Percentiles rank a stretch among this genome's conserved stretches.
Conservation (phyloP, 2,329 filamentous ascomycete genomes). For the Stenocarpella maydis region DNA sequence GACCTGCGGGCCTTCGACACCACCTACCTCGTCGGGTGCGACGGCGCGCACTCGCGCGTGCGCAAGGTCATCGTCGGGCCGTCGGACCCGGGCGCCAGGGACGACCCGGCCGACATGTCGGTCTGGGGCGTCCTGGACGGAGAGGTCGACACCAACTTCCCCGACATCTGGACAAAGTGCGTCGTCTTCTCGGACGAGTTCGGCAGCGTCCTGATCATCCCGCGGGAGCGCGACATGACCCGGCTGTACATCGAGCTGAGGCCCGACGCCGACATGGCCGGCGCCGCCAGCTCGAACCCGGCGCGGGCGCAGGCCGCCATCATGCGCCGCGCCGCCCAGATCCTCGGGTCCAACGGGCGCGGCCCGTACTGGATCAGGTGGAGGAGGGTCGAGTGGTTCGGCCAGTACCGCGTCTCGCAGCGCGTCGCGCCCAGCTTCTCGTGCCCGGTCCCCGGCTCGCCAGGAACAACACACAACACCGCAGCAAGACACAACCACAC, state of each 20-base stretch:
- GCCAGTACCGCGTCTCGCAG: slow-evolving; percentile 75
- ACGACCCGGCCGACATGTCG: slow-evolving; percentile 61
- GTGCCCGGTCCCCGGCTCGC: slow-evolving; percentile 46
- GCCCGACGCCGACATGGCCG: slow-evolving; percentile 46
- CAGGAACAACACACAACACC: slow-evolving; percentile 9
- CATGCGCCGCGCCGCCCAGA: slow-evolving; percentile 70
- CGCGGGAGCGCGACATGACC: slow-evolving; percentile 76
- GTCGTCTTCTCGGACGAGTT: slow-evolving; percentile 72
- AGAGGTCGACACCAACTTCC: slow-evolving; percentile 75
- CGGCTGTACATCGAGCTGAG: slow-evolving; percentile 69
- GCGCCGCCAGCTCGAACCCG: slow-evolving; percentile 58
- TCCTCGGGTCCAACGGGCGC: slow-evolving; percentile 52
- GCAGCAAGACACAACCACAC: slow-evolving; percentile 59
- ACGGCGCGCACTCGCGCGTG: slow-evolving; percentile 76
- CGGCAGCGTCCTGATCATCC: slow-evolving; percentile 77
- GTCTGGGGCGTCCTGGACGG: slow-evolving; percentile 77
- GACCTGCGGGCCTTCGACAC: slow-evolving; percentile 39
- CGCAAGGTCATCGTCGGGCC: slow-evolving; percentile 64
- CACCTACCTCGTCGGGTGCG: slow-evolving; percentile 32
- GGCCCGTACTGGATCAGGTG: slow-evolving; percentile 63
- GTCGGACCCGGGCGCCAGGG: slow-evolving; percentile 60
- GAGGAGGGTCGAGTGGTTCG: slow-evolving; percentile 74
- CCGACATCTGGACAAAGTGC: slow-evolving; percentile 79
- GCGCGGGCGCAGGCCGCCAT: slow-evolving; percentile 66
- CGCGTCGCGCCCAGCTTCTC: slow-evolving; percentile 75